phyloP scores from a whole-genome alignment of 345 rosid genomes.

The Orychophragmus violaceus region DNA sequence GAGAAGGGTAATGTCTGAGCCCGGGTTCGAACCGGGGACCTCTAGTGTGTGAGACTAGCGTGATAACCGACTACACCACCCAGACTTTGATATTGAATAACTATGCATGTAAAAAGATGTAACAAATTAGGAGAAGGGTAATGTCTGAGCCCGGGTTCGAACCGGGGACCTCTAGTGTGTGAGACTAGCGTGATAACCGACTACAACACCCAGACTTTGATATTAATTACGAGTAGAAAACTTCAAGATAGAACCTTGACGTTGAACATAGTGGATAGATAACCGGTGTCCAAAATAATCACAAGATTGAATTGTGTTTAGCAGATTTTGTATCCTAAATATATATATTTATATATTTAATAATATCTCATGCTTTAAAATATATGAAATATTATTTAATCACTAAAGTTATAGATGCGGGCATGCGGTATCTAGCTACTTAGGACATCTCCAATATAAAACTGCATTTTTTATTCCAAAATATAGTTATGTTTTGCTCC shows the following conservation, averaged over 20 bases:
- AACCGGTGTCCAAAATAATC: not conserved
- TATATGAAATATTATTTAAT: not conserved
- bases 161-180: slow-evolving; percentile 79
- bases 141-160: slow-evolving; percentile 70
- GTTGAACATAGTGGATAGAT: not conserved
- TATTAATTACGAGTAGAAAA: not conserved
- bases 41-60: slow-evolving; percentile 85
- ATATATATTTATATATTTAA: not conserved
- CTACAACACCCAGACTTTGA: slow-evolving; percentile 33
- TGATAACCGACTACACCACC: slow-evolving; percentile 53
- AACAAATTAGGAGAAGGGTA: too few species aligned
- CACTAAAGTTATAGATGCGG: not conserved
- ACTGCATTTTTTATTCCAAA: too few species aligned
- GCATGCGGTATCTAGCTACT: not conserved
- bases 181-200: slow-evolving; percentile 79
- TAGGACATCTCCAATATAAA: too few species aligned
- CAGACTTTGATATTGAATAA: slow-evolving; percentile 8
- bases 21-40: slow-evolving; percentile 75
- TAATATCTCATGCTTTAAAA: not conserved
- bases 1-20: slow-evolving; percentile 64
- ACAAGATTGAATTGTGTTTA: not conserved
- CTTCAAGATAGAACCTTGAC: not conserved
- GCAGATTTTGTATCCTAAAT: not conserved
- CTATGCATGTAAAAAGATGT: too few species aligned
- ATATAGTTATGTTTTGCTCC: too few species aligned